Conservation (phyloP, 139 green algal species). For the Haematococcus sp. region DNA sequence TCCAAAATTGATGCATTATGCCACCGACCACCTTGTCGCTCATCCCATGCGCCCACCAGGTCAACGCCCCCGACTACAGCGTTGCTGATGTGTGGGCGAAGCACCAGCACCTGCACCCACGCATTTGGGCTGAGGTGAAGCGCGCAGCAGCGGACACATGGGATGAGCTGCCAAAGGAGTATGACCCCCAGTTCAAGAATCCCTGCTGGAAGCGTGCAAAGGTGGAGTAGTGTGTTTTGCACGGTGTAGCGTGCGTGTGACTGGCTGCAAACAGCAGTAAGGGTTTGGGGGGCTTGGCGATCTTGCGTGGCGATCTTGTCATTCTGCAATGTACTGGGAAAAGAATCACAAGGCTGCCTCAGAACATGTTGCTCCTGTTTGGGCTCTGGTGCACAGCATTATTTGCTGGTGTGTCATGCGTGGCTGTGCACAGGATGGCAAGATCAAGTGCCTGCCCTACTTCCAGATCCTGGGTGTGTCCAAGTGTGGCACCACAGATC, state of each 20-base stretch:
- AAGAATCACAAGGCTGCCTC: not conserved
- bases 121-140: not conserved
- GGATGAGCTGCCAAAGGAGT: conserved; percentile 12
- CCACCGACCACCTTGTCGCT: too few relatives aligned
- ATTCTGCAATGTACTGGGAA: not conserved
- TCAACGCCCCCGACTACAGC: not conserved
- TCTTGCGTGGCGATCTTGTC: too few relatives aligned
- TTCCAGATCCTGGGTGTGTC: conserved; percentile 53
- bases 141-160: conserved; percentile 17
- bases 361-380: too few relatives aligned
- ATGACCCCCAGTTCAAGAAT: conserved; percentile 10
- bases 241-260: too few relatives aligned
- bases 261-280: too few relatives aligned
- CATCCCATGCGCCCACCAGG: not conserved
- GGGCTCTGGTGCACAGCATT: not conserved
- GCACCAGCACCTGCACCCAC: conserved; percentile 5
- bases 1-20: too few relatives aligned
- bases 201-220: conserved; percentile 26
- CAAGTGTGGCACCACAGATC: conserved; percentile 63
- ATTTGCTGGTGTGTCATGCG: not conserved
- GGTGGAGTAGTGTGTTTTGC: too few relatives aligned
- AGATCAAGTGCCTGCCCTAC: conserved; percentile 55
- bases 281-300: too few relatives aligned
- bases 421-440: not conserved
- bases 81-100: not conserved